Conservation (phyloP, 2,329 filamentous ascomycete genomes). For the Lecanosticta acicola region DNA sequence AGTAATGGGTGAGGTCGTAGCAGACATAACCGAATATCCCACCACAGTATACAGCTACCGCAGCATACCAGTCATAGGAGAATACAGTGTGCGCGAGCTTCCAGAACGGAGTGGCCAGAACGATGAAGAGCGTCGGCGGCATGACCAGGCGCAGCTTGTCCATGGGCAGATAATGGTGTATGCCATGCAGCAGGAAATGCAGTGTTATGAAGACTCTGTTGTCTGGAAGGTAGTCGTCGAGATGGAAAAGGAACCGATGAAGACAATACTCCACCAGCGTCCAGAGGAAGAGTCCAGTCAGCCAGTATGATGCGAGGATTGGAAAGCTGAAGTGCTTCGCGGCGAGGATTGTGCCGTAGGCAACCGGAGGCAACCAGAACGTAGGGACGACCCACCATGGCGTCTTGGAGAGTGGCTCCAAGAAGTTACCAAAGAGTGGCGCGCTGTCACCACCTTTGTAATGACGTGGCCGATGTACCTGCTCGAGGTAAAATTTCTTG, state of each 20-base stretch:
- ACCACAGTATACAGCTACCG: constrained; percentile 72
- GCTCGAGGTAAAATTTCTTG: constrained; percentile 95
- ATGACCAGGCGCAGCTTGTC: constrained; percentile 95
- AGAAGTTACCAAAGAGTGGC: constrained; percentile 92
- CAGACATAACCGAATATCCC: constrained; percentile 93
- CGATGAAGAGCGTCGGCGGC: constrained; percentile 82
- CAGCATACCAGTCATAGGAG: constrained; percentile 78
- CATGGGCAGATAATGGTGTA: constrained; percentile 99
- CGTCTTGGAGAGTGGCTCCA: constrained; percentile 95
- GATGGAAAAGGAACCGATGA: constrained; percentile 88
- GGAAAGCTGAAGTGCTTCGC: constrained; percentile 53
- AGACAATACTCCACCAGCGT: constrained; percentile 82
- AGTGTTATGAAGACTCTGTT: constrained; percentile 79
- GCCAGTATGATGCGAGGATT: constrained; percentile 55
- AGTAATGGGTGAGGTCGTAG: constrained; percentile 98
- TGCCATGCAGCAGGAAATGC: constrained; percentile 92
- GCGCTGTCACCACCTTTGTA: constrained; percentile 91
- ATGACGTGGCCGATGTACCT: constrained; percentile 91
- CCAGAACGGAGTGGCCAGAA: constrained; percentile 85
- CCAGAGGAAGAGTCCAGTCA: constrained; percentile 72
- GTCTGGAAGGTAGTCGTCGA: constrained; percentile 89
- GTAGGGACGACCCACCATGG: constrained; percentile 87
- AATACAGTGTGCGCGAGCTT: constrained; percentile 79
- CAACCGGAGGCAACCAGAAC: constrained; percentile 75
- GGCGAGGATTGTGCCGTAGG: constrained; percentile 66